Percentiles rank a stretch among this genome's conserved stretches.
Evolutionary conservation across 2,329 filamentous ascomycete species (phyloP).

Genomic region (Alternaria incomplexa): DNA sequence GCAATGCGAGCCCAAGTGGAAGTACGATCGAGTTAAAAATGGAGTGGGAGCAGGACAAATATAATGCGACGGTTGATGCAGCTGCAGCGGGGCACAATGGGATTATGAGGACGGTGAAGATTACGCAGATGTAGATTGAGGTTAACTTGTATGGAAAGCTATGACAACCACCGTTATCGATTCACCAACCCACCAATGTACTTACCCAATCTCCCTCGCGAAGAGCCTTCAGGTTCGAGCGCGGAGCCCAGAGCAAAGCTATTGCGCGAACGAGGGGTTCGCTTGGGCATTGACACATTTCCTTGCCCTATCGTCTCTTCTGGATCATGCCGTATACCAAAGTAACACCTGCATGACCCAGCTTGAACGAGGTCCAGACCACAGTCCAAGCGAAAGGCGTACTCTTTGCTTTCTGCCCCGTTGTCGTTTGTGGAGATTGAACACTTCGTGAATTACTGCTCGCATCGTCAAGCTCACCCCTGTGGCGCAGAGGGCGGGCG

Average conservation of each 20-base stretch:
- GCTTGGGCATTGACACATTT: background rate
- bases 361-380: no score
- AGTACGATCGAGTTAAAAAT: conserved; percentile 15
- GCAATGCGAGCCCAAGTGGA: conserved; percentile 10
- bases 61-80: background rate
- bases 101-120: background rate
- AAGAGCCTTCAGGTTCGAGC: no score
- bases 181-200: background rate
- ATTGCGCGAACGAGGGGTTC: background rate
- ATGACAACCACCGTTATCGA: background rate
- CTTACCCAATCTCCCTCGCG: background rate
- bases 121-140: background rate
- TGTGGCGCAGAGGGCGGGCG: background rate
- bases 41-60: conserved; percentile 13
- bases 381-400: rapidly evolving
- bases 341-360: no score
- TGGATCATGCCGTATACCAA: no score
- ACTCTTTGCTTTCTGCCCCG: no score
- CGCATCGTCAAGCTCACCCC: background rate
- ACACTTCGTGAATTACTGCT: no score
- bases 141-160: background rate
- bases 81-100: background rate
- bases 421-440: no score
- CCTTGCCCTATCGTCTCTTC: no score
- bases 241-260: background rate